Evolutionary conservation across 805 yeast species (phyloP).

Genomic region (Scheffersomyces lignosus): DNA sequence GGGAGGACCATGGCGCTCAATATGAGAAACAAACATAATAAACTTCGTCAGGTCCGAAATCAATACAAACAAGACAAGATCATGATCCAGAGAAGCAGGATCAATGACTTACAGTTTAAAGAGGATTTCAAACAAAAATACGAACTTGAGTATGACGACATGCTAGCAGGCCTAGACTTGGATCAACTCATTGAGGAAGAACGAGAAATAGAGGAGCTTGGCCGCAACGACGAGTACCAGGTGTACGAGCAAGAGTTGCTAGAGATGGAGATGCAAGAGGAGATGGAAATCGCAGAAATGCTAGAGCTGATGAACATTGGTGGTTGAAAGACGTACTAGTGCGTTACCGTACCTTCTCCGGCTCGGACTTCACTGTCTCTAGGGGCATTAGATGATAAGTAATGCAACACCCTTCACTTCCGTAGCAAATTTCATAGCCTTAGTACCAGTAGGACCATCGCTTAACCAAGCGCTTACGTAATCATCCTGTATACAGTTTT

Average conservation of each 20-base stretch:
- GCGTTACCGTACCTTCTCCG: too few species aligned
- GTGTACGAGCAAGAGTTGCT: slow-evolving; percentile 20
- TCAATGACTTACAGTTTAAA: slow-evolving; percentile 15
- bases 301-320: slow-evolving; percentile 1
- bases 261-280: slow-evolving; percentile 10
- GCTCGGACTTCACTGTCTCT: too few species aligned
- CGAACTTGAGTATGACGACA: slow-evolving; percentile 7
- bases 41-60: slow-evolving; percentile 23
- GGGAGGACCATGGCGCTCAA: slow-evolving; percentile 12
- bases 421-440: too few species aligned
- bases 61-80: slow-evolving; percentile 22
- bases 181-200: slow-evolving; percentile 26
- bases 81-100: slow-evolving; percentile 15
- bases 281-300: slow-evolving; percentile 14
- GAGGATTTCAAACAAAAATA: slow-evolving; percentile 4
- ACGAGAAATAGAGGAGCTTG: slow-evolving; percentile 7
- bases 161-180: slow-evolving; percentile 16
- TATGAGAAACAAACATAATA: slow-evolving; percentile 21
- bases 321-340: too few species aligned
- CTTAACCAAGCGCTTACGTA: too few species aligned
- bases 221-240: slow-evolving; percentile 11
- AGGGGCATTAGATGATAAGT: too few species aligned
- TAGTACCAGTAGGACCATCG: too few species aligned
- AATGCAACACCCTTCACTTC: too few species aligned
- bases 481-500: too few species aligned